phyloP scores from a whole-genome alignment of 306 rosid species.

The Argentina anserina region DNA sequence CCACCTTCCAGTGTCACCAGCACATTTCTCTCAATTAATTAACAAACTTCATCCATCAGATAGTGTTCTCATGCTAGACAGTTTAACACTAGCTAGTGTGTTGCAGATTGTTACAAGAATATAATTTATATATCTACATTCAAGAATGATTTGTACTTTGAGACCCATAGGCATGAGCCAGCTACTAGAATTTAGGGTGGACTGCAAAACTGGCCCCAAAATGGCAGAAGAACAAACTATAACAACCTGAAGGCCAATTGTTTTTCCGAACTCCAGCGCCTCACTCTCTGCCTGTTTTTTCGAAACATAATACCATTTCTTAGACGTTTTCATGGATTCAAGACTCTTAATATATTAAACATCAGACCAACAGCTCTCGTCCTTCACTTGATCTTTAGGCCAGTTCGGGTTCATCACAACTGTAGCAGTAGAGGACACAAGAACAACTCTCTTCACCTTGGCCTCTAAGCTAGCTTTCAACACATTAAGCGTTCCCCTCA shows the following conservation, averaged over 20 bases:
- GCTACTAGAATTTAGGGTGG: slow-evolving; percentile 46
- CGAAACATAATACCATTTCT: slow-evolving; percentile 61
- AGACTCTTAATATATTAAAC: slow-evolving; percentile 20
- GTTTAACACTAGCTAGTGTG: neutral
- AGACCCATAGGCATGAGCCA: slow-evolving; percentile 28
- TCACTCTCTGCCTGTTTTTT: slow-evolving; percentile 66
- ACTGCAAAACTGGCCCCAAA: slow-evolving; percentile 50
- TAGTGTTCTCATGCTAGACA: neutral
- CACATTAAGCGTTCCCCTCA: slow-evolving; percentile 30
- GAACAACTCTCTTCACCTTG: slow-evolving; percentile 28
- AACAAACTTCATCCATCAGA: neutral
- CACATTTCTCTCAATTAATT: neutral
- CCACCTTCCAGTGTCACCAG: slow-evolving; percentile 15
- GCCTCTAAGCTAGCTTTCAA: slow-evolving; percentile 21
- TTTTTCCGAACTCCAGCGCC: slow-evolving; percentile 49
- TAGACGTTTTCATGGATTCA: neutral
- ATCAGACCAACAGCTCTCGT: slow-evolving; percentile 38
- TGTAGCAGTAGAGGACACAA: slow-evolving; percentile 27
- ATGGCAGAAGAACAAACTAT: slow-evolving; percentile 45
- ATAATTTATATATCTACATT: neutral
- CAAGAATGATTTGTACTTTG: slow-evolving; percentile 26
- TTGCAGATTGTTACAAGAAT: too few relatives aligned
- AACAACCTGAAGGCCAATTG: slow-evolving; percentile 43
- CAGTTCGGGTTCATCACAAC: slow-evolving; percentile 24
- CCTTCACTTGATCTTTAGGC: slow-evolving; percentile 29